Conservation (phyloP, 2,329 filamentous ascomycete species). For the Fusarium guadeloupense region DNA sequence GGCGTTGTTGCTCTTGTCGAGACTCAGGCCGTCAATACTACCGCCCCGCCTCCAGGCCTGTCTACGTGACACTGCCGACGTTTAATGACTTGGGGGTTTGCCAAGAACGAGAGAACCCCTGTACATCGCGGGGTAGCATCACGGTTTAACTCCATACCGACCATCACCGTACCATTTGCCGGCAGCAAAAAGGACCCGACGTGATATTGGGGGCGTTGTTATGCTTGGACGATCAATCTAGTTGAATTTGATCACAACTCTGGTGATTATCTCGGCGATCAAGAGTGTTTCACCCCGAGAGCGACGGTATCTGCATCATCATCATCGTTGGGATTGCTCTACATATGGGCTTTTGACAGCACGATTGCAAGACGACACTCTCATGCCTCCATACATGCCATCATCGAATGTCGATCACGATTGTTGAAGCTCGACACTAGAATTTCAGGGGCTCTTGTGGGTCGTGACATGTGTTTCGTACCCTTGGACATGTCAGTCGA, state of each 20-base stretch:
- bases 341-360: not conserved
- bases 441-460: conserved; percentile 34
- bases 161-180: not conserved
- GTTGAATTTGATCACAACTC: not conserved
- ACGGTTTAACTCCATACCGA: not conserved
- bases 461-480: conserved; percentile 22
- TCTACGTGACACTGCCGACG: conserved; percentile 3
- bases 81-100: not conserved
- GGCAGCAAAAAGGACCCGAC: not conserved
- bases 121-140: conserved; percentile 7
- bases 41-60: conserved; percentile 8
- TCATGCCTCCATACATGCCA: not conserved
- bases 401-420: conserved; percentile 13
- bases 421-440: not conserved
- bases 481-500: conserved; percentile 6
- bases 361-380: not conserved
- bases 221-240: not conserved
- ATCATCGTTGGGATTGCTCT: not conserved
- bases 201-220: not conserved
- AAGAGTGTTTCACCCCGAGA: conserved; percentile 1
- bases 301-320: not conserved
- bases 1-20: conserved; percentile 16
- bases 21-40: conserved; percentile 8
- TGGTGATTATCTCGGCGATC: not conserved
- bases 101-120: not conserved